These are phyloP conservation scores for Podospora tetraspora DNA, from an alignment of 495 filamentous ascomycete species.

Conservation along the genomic window DNA sequence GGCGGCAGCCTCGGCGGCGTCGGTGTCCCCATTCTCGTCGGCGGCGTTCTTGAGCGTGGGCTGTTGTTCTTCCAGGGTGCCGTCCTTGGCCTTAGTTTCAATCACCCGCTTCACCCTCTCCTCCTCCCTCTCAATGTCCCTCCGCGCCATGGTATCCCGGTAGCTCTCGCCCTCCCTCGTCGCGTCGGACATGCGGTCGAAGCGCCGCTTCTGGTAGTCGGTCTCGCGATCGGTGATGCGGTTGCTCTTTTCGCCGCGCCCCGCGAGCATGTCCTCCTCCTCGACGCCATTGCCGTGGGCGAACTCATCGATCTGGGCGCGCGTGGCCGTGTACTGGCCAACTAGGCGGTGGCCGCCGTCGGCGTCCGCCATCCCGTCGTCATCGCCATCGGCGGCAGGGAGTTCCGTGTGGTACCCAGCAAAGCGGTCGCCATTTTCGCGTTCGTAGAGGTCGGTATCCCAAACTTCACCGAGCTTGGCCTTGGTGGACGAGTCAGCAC, in stretches of 20 bases:
- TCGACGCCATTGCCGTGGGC: conserved; percentile 76
- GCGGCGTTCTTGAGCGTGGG: conserved; percentile 61
- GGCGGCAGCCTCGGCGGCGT: conserved; percentile 58
- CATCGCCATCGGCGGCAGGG: conserved; percentile 73
- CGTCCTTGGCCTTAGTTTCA: conserved; percentile 55
- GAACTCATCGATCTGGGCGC: conserved; percentile 90
- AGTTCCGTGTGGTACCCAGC: conserved; percentile 89
- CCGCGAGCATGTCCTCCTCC: conserved; percentile 85
- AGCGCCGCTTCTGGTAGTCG: conserved; percentile 94
- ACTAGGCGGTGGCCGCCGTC: conserved; percentile 74
- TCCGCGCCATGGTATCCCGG: conserved; percentile 82
- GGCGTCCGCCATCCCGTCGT: conserved; percentile 75
- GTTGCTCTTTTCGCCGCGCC: conserved; percentile 75
- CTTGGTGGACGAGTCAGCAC: conserved; percentile 87
- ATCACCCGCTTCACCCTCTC: conserved; percentile 79
- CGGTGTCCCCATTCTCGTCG: conserved; percentile 65
- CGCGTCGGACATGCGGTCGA: conserved; percentile 69
- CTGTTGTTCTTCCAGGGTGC: conserved; percentile 56
- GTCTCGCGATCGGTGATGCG: conserved; percentile 90
- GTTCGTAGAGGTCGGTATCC: conserved; percentile 89
- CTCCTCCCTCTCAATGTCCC: conserved; percentile 92
- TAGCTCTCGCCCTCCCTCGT: conserved; percentile 65
- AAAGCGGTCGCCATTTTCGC: conserved; percentile 72
- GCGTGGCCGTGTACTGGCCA: conserved; percentile 93
- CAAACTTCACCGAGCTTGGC: conserved; percentile 90